phyloP scores from a whole-genome alignment of 306 rosid genomes.

The Cicer yamashitae region DNA sequence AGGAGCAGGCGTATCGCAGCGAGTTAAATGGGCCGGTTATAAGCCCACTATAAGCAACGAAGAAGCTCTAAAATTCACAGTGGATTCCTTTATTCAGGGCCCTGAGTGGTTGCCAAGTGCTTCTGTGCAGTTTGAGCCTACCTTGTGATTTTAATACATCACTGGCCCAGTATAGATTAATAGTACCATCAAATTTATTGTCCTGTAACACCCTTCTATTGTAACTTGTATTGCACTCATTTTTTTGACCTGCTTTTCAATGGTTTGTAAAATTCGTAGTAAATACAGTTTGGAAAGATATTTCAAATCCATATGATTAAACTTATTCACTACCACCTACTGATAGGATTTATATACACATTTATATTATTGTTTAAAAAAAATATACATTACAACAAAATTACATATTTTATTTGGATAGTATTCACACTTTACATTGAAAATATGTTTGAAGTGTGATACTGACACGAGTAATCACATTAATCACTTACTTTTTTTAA shows the following conservation, averaged over 20 bases:
- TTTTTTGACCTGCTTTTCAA: constrained; percentile 33
- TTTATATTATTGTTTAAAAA: too few species aligned
- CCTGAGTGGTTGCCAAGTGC: constrained; percentile 71
- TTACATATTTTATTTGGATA: too few species aligned
- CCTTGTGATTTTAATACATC: constrained; percentile 50
- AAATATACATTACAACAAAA: too few species aligned
- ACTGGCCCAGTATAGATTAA: neutral
- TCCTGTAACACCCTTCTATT: constrained; percentile 24
- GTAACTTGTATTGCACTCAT: constrained; percentile 39
- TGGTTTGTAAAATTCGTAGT: constrained; percentile 41
- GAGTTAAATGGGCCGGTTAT: constrained; percentile 84
- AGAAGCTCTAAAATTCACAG: constrained; percentile 63
- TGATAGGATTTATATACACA: too few species aligned
- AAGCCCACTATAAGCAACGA: constrained; percentile 52
- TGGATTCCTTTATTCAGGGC: constrained; percentile 71
- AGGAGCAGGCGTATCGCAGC: constrained; percentile 55
- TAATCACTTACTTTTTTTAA: too few species aligned
- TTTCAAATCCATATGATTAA: neutral
- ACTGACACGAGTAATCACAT: too few species aligned
- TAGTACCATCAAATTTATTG: neutral
- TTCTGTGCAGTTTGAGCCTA: constrained; percentile 54
- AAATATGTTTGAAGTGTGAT: too few species aligned
- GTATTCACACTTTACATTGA: too few species aligned
- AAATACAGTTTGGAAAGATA: constrained; percentile 5
- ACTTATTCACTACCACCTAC: too few species aligned